phyloP scores from a whole-genome alignment of 805 yeast species.

The Cyberlindnera mississippiensis region DNA sequence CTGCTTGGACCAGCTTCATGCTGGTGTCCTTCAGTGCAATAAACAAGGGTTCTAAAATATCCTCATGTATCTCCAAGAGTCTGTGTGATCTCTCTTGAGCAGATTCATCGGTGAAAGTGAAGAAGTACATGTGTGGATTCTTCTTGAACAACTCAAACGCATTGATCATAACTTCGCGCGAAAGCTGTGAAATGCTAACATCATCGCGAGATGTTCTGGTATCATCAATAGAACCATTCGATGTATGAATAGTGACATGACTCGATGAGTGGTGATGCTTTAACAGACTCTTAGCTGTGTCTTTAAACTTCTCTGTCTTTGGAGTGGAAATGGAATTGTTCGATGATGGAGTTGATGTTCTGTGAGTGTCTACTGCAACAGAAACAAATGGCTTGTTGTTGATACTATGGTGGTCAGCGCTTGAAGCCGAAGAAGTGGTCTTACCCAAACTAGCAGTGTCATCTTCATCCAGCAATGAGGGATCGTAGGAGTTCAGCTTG shows the following conservation, averaged over 20 bases:
- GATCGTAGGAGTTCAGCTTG: slow-evolving; percentile 17
- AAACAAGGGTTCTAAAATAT: slow-evolving; percentile 33
- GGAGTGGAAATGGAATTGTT: slow-evolving; percentile 16
- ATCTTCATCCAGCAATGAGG: slow-evolving; percentile 20
- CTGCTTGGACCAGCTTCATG: slow-evolving; percentile 31
- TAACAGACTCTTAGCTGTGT: slow-evolving; percentile 23
- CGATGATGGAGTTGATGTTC: slow-evolving; percentile 22
- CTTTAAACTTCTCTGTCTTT: slow-evolving; percentile 26
- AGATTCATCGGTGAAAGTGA: slow-evolving; percentile 1
- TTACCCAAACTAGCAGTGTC: slow-evolving; percentile 15
- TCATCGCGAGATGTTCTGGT: slow-evolving; percentile 7
- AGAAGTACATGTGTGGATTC: slow-evolving; percentile 33
- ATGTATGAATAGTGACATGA: slow-evolving; percentile 11
- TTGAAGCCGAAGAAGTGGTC: slow-evolving; percentile 19
- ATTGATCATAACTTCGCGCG: slow-evolving; percentile 29
- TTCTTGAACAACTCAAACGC: slow-evolving; percentile 30
- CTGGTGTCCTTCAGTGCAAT: slow-evolving; percentile 37
- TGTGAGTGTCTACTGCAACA: slow-evolving; percentile 5
- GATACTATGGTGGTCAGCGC: slow-evolving; percentile 12
- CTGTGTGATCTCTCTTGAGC: slow-evolving; percentile 6
- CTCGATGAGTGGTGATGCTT: slow-evolving; percentile 22
- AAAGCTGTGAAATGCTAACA: slow-evolving; percentile 12
- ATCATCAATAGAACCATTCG: slow-evolving; percentile 15
- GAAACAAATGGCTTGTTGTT: slow-evolving; percentile 1
- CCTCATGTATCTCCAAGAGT: slow-evolving; percentile 2